Conservation (phyloP, 2,329 filamentous ascomycete species). For the Alternaria viburni region DNA sequence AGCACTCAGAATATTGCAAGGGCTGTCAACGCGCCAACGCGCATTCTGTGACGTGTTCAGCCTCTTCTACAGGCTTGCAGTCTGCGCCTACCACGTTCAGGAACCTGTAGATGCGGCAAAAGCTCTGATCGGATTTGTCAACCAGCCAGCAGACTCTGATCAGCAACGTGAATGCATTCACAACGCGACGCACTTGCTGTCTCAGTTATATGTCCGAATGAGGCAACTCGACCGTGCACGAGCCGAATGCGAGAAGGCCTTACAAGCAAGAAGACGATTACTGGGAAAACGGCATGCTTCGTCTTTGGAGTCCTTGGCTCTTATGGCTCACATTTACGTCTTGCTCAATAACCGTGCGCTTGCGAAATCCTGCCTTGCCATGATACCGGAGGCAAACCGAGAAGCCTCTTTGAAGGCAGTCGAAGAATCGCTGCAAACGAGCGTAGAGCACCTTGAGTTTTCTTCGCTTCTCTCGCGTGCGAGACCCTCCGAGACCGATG, state of each 20-base stretch:
- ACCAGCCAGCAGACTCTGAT: constrained; percentile 21
- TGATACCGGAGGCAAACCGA: constrained; percentile 25
- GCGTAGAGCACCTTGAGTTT: constrained; percentile 28
- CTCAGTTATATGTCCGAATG: constrained; percentile 29
- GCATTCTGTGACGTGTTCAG: constrained; percentile 30
- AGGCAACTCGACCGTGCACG: constrained; percentile 29
- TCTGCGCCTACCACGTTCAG: constrained; percentile 34
- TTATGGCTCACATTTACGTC: constrained; percentile 37
- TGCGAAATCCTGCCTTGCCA: constrained; percentile 29
- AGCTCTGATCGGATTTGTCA: constrained; percentile 25
- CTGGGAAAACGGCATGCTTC: constrained; percentile 32
- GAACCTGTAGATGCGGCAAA: constrained; percentile 24
- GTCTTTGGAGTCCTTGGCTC: constrained; percentile 34
- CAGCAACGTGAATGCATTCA: constrained; percentile 20
- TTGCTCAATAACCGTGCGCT: constrained; percentile 25
- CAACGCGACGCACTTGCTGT: constrained; percentile 33
- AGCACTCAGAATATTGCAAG: constrained; percentile 30
- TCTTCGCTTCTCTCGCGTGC: constrained; percentile 17
- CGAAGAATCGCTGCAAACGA: constrained; percentile 21
- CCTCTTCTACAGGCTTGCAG: constrained; percentile 35
- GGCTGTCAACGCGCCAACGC: constrained; percentile 23
- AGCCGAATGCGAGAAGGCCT: constrained; percentile 32
- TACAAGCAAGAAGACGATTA: constrained; percentile 31
- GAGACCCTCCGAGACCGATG: neutral
- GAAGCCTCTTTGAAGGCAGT: constrained; percentile 17